Conservation (phyloP, 345 rosid genomes). For the Kernera saxatilis region DNA sequence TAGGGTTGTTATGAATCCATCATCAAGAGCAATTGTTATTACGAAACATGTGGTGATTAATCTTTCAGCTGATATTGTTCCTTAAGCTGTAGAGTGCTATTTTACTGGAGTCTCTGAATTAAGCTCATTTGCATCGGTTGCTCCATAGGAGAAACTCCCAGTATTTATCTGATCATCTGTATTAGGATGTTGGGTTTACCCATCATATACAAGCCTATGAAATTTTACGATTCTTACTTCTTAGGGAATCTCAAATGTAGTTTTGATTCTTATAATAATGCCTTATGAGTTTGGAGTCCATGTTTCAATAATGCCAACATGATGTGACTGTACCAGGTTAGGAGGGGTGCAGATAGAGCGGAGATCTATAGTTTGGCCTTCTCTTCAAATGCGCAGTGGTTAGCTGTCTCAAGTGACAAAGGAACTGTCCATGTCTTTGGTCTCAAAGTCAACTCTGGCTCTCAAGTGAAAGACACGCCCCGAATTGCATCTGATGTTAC, state of each 20-base stretch:
- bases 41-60: neutral
- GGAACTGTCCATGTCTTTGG: constrained; percentile 95
- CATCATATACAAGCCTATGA: neutral
- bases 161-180: neutral
- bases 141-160: neutral
- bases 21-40: neutral
- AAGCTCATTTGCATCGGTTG: neutral
- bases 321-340: constrained; percentile 44
- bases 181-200: neutral
- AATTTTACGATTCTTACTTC: neutral
- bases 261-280: neutral
- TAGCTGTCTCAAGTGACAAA: constrained; percentile 97
- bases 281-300: neutral
- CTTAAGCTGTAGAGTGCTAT: neutral
- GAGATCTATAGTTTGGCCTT: constrained; percentile 95
- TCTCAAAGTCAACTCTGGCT: constrained; percentile 66
- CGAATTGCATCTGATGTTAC: constrained; percentile 29
- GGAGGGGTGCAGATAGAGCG: constrained; percentile 99
- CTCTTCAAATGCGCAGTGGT: constrained; percentile 78
- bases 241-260: neutral
- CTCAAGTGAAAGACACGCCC: constrained; percentile 46
- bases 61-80: neutral
- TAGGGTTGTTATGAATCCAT: neutral
- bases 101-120: neutral
- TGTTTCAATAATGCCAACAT: neutral